Evolutionary conservation across 2,329 filamentous ascomycete genomes (phyloP).

Genomic region (Blastomyces emzantsi): DNA sequence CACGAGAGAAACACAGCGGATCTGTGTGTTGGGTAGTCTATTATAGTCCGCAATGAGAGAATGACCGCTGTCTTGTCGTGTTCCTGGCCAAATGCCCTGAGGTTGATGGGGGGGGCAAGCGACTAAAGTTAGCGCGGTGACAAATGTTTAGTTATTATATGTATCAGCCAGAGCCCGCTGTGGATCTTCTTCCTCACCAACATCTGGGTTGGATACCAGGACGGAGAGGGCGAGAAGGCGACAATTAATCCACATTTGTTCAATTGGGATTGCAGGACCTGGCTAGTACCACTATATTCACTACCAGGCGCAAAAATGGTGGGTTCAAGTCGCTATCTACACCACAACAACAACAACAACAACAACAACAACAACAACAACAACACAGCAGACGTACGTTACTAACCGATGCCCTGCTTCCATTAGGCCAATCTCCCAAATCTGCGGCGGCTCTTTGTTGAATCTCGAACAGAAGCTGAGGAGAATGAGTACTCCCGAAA

Average conservation of each 20-base stretch:
- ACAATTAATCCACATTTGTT: background rate
- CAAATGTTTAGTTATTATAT: background rate
- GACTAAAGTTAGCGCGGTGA: background rate
- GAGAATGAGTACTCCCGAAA: slow-evolving; percentile 90
- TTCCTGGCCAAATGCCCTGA: background rate
- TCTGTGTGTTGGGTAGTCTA: background rate
- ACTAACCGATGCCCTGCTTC: background rate
- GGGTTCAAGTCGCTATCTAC: background rate
- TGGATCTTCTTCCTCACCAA: background rate
- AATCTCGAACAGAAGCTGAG: slow-evolving; percentile 84
- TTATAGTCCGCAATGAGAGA: background rate
- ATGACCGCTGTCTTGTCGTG: background rate
- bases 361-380: too few species aligned
- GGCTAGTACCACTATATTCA: background rate
- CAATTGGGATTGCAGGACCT: background rate
- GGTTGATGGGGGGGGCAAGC: background rate
- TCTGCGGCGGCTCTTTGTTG: slow-evolving; percentile 89
- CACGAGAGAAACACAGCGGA: background rate
- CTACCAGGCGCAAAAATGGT: background rate
- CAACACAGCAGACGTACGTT: background rate
- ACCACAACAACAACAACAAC: too few species aligned
- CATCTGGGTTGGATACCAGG: background rate
- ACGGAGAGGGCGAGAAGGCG: background rate
- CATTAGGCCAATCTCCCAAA: slow-evolving; percentile 60
- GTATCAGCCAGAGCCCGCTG: background rate